Evolutionary conservation across 495 filamentous ascomycete species (phyloP).

Genomic region (Penicillium desertorum): DNA sequence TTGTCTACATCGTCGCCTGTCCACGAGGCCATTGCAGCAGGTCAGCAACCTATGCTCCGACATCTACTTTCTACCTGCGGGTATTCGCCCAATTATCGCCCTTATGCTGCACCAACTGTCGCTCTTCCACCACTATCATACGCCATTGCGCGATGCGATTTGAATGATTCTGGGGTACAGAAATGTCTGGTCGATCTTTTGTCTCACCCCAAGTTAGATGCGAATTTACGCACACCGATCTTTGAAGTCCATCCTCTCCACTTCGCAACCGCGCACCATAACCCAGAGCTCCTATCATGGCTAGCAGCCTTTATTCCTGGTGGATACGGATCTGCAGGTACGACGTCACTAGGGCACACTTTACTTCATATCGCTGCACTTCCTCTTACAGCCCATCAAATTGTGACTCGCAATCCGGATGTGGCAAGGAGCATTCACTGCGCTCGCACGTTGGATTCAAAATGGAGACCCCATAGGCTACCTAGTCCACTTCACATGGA

Average conservation of each 20-base stretch:
- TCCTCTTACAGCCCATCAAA: neutral
- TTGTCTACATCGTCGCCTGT: neutral
- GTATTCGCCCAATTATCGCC: neutral
- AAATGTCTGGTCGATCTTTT: neutral
- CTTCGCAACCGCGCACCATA: neutral
- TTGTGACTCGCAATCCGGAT: neutral
- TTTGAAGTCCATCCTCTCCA: neutral
- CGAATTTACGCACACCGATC: neutral
- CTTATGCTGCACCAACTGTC: neutral
- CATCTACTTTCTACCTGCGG: neutral
- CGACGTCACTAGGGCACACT: neutral
- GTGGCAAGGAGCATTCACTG: neutral
- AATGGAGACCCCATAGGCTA: neutral
- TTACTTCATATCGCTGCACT: neutral
- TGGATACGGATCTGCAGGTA: neutral
- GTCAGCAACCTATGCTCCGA: neutral
- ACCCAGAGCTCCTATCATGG: neutral
- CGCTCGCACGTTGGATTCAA: neutral
- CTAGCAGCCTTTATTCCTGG: neutral
- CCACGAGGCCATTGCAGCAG: neutral
- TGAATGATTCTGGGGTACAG: neutral
- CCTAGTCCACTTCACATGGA: neutral
- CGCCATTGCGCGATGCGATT: neutral
- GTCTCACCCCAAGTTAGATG: neutral
- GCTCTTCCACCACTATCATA: neutral